Evolutionary conservation across 495 filamentous ascomycete species (phyloP).

Genomic region (Aspergillus hancockii): DNA sequence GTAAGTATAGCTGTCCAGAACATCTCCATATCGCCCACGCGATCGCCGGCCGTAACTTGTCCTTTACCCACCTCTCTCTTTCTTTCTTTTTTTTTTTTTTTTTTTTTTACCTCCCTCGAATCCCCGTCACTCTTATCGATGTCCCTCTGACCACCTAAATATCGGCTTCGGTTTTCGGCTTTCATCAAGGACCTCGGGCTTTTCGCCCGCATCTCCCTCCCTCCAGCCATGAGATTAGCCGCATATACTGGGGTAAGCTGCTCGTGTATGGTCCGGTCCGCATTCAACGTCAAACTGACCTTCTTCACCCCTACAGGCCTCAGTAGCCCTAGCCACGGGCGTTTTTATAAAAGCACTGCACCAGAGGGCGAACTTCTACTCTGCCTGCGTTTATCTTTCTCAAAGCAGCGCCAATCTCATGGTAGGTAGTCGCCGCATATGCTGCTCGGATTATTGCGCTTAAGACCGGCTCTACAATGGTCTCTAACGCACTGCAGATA

Average conservation of each 20-base stretch:
- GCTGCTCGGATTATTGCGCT: neutral
- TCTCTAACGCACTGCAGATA: conserved; percentile 54
- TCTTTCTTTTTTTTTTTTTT: conserved; percentile 1
- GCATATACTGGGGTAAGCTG: conserved; percentile 53
- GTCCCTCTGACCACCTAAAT: conserved; percentile 16
- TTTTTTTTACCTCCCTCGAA: no score
- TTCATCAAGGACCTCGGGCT: conserved; percentile 36
- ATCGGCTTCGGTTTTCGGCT: conserved; percentile 16
- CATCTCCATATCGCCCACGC: conserved; percentile 16
- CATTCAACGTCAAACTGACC: conserved; percentile 19
- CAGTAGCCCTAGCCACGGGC: conserved; percentile 73
- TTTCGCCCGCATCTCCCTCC: conserved; percentile 22
- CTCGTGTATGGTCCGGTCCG: neutral
- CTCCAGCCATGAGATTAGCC: conserved; percentile 51
- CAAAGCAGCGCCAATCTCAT: conserved; percentile 95
- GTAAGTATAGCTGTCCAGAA: conserved; percentile 46
- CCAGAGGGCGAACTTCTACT: conserved; percentile 95
- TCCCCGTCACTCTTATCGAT: conserved; percentile 23
- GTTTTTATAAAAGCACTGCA: conserved; percentile 89
- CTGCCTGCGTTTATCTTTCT: conserved; percentile 90
- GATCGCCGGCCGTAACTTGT: conserved; percentile 10
- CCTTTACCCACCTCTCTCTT: conserved; percentile 1
- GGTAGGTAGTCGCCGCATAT: conserved; percentile 49
- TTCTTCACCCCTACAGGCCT: conserved; percentile 52
- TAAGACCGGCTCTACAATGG: neutral